Conservation (phyloP, 441 rosid species). For the Flueggea neowawraea region DNA sequence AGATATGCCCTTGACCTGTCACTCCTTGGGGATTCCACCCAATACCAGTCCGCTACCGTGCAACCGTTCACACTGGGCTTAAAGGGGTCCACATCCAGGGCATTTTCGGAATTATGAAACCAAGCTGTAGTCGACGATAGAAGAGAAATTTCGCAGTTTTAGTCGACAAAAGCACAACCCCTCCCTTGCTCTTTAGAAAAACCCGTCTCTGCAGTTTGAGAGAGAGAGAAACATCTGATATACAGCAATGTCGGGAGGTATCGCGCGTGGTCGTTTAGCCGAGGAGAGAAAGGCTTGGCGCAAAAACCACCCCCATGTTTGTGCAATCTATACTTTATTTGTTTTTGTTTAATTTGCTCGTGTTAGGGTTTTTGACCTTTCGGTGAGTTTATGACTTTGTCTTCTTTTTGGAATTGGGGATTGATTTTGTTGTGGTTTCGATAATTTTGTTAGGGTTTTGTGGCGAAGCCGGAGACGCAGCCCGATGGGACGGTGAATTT, state of each 20-base stretch:
- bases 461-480: conserved; percentile 84
- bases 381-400: not conserved
- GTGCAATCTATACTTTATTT: conserved; percentile 9
- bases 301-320: conserved; percentile 93
- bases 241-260: conserved; percentile 68
- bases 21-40: not conserved
- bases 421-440: conserved; percentile 1
- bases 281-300: conserved; percentile 98
- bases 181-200: no score
- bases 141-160: no score
- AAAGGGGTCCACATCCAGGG: not conserved
- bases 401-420: not conserved
- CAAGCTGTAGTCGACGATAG: no score
- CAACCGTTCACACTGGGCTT: not conserved
- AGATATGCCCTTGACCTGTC: not conserved
- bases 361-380: not conserved
- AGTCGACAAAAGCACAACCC: no score
- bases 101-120: not conserved
- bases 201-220: no score
- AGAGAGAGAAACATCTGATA: no score
- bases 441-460: conserved; percentile 66
- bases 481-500: conserved; percentile 81
- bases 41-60: not conserved
- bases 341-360: not conserved
- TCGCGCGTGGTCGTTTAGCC: conserved; percentile 92